Base-by-base conservation (phyloP, 768 basidiomycete genomes). In the Phylloporus sp. region DNA sequence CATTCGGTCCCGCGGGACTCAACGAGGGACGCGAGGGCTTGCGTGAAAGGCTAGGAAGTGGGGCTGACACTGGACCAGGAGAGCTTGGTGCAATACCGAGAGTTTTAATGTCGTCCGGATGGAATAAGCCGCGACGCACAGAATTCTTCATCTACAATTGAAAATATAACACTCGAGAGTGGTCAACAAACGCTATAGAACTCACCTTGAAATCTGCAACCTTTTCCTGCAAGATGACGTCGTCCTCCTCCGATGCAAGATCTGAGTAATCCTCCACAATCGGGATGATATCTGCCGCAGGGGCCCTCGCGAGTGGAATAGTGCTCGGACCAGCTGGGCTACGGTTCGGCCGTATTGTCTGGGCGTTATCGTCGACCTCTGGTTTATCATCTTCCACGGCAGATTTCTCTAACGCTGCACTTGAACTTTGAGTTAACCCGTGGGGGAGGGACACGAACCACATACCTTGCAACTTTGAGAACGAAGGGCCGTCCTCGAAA, bases 231-330 rank as follows among this genome's bases (percentile, higher is more conserved):
- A 95, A 67, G 26, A 74, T 72, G 26, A 74, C 69, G 60, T 87
- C 88, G 35, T 89, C 88, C 55, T 90, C 93, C 15, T 86, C 89
- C n/a, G 77, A 72, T 22, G 81, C 84, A 35, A 95, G 70, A 64
- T 97, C 95, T 7, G 92, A 95, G 63, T 93, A 95, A 68, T 97
- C 95, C 62, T 97, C 95, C 3, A 86, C 79, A 35, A 90, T 86
- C 7, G 86, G 82, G 9, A 70, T 68, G 27, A 90, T 84, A 35
- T 78, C 80, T 9, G 75, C 71, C 9, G 86, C 68, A 1, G 88
- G 87, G 3, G 84, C 74, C 64, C 75, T 80, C 16, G 85, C 79
- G 6, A 85, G 71, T 35, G 81, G 77, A 8, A 82, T 67, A 11
- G 77, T 71, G 15, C 68, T 66, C 24, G 76, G 77, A 26, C 70